Base-by-base conservation (phyloP, 371 early-diverging fungal genomes). In the Neoconidiobolus thromboides region DNA sequence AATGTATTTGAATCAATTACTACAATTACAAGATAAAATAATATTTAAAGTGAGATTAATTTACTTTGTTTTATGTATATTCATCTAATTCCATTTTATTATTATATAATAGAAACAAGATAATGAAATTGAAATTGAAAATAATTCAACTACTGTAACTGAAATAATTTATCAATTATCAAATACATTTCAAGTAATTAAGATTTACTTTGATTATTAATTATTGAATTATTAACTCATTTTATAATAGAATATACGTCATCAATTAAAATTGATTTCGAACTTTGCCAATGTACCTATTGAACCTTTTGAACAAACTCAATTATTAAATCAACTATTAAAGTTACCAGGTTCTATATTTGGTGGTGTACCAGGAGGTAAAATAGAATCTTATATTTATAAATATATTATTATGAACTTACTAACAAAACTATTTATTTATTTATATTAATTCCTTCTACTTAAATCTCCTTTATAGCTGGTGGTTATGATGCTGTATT, bases 401-500 rank as follows among this genome's bases (percentile, higher is more conserved):
- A n/a, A 5, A 51, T 2, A 9, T 55, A 2, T 12, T 14, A 9
- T 56, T 37, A 2, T 44, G 38, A 60, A 37, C 39, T 38, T 41
- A 26, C 5, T 67, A 6, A 4, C 46, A 37, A 39, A 15, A 60
- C 15, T 43, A 14, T 15, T 48, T 26, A 43, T 62, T 53, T 56
- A 48, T 50, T 26, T 55, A 41, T 26, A 38, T 36, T 43, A 48
- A 6, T 15, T 10, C 57, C 47, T 36, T 38, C 47, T 3, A 54
- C 52, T 39, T 40, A 50, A 37, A 12, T 9, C 7, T 36, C n/a
- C 26, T 3, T 40, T 26, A 26, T 66, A 86, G 96, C 96, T 49
- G 97, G 97, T 44, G 97, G 97, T 3, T 92, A 79, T 64, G 97
- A 96, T 71, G 97, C 97, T 37, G 91, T 96, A 56, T 93, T 86